phyloP scores from a whole-genome alignment of 2,329 filamentous ascomycete genomes.

The Fusarium humuli region DNA sequence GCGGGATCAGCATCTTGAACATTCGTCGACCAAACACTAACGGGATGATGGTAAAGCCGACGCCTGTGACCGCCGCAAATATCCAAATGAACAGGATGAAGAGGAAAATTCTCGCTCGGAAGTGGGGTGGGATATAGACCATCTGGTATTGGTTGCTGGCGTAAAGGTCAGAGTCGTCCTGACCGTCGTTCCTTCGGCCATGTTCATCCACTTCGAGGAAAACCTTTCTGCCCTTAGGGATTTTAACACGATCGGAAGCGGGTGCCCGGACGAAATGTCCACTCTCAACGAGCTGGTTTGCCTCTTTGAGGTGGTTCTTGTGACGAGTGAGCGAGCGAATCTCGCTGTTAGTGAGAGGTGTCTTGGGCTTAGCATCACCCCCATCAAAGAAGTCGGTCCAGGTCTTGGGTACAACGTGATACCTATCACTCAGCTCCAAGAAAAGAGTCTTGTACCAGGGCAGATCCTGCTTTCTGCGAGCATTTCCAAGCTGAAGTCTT shows the following conservation, averaged over 20 bases:
- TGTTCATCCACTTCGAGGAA: slow-evolving; percentile 80
- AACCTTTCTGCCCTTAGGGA: slow-evolving; percentile 83
- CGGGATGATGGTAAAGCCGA: slow-evolving; percentile 86
- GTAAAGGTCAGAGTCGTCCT: slow-evolving; percentile 62
- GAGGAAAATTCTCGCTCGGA: slow-evolving; percentile 80
- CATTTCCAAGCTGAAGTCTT: slow-evolving; percentile 60
- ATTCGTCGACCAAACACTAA: slow-evolving; percentile 85
- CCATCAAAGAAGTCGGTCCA: slow-evolving; percentile 69
- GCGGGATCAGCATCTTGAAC: slow-evolving; percentile 78
- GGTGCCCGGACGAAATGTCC: slow-evolving; percentile 92
- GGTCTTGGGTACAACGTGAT: slow-evolving; percentile 62
- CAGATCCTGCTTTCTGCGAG: slow-evolving; percentile 48
- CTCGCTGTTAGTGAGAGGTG: slow-evolving; percentile 52
- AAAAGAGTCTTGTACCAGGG: slow-evolving; percentile 59
- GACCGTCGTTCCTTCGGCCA: slow-evolving; percentile 71
- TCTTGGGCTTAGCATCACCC: slow-evolving; percentile 58
- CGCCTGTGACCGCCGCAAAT: slow-evolving; percentile 89
- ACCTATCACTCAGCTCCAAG: slow-evolving; percentile 58
- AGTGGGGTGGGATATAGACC: slow-evolving; percentile 87
- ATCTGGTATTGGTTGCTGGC: slow-evolving; percentile 72
- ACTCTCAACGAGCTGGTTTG: slow-evolving; percentile 70
- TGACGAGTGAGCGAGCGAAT: slow-evolving; percentile 52
- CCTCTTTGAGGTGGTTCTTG: slow-evolving; percentile 60
- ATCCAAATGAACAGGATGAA: slow-evolving; percentile 94
- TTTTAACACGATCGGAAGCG: slow-evolving; percentile 93